Conservation (phyloP, 2,329 filamentous ascomycete species). For the Colletotrichum sp. region DNA sequence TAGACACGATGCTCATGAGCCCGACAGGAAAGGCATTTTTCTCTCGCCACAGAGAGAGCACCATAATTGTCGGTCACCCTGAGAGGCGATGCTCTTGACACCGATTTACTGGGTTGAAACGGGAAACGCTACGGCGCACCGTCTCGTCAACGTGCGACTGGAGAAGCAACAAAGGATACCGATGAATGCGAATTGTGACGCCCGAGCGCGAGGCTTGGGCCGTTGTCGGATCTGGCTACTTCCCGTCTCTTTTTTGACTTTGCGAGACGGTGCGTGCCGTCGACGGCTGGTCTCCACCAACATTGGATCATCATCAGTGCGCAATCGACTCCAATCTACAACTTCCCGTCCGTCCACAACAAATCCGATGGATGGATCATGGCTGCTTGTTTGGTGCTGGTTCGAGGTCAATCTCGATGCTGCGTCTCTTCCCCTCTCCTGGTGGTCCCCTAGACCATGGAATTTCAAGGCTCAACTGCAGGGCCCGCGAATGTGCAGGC, state of each 20-base stretch:
- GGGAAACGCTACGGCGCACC: background rate
- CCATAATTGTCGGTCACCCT: background rate
- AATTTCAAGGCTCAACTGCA: background rate
- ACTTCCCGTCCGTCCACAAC: background rate
- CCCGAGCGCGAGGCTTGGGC: slow-evolving; percentile 5
- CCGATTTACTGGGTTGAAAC: background rate
- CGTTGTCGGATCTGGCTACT: slow-evolving; percentile 10
- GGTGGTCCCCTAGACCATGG: background rate
- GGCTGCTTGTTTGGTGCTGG: background rate
- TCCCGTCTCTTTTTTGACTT: slow-evolving; percentile 17
- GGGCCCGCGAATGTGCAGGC: background rate
- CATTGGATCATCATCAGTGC: slow-evolving; percentile 12
- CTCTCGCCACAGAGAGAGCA: background rate
- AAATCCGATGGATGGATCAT: background rate
- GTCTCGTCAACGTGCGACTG: background rate
- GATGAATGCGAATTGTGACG: background rate
- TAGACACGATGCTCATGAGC: background rate
- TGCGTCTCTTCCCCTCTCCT: background rate
- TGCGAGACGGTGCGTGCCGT: slow-evolving; percentile 20
- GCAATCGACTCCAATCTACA: background rate
- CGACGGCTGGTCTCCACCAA: slow-evolving; percentile 11
- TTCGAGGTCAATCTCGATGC: background rate
- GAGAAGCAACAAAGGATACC: background rate
- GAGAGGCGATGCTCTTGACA: background rate
- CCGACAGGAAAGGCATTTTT: background rate